These are phyloP conservation scores for Zalerion maritima DNA, from an alignment of 495 filamentous ascomycete genomes.

Conservation along the genomic window DNA sequence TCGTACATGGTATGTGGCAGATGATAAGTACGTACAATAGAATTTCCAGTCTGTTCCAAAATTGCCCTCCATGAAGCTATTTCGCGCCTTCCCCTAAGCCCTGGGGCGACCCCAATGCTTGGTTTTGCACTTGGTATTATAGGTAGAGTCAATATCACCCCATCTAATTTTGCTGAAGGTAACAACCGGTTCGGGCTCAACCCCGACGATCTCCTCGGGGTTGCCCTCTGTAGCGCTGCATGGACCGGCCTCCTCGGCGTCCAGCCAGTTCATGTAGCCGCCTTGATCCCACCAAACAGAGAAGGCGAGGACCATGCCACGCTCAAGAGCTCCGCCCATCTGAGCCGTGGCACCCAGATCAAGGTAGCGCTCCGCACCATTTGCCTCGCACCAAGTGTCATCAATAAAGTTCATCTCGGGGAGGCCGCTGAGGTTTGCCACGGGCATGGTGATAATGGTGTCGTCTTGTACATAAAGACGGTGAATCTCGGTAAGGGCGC, in stretches of 20 bases:
- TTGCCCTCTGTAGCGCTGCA: constrained; percentile 40
- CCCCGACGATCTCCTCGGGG: constrained; percentile 31
- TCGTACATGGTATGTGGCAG: no score
- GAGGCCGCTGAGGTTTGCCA: constrained; percentile 27
- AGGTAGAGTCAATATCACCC: constrained; percentile 48
- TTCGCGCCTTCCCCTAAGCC: no score
- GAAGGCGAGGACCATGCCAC: constrained; percentile 54
- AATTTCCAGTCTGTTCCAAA: no score
- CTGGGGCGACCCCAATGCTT: no score
- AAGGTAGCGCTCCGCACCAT: constrained; percentile 36
- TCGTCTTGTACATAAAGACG: constrained; percentile 49
- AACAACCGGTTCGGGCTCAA: constrained; percentile 34
- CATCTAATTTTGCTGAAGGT: constrained; percentile 50
- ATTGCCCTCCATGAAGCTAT: no score
- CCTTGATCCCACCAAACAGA: constrained; percentile 47
- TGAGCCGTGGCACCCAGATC: constrained; percentile 38
- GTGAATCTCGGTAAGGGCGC: constrained; percentile 39
- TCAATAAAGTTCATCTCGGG: constrained; percentile 37
- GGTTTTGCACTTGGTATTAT: constrained; percentile 9
- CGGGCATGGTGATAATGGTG: constrained; percentile 30
- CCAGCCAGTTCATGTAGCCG: constrained; percentile 51
- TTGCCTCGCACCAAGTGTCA: constrained; percentile 40
- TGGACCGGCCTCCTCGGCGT: constrained; percentile 38
- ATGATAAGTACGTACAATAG: no score
- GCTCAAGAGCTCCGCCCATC: constrained; percentile 42